Conservation (phyloP, 1,284 basidiomycete species). For the Violaceomyces palustris region DNA sequence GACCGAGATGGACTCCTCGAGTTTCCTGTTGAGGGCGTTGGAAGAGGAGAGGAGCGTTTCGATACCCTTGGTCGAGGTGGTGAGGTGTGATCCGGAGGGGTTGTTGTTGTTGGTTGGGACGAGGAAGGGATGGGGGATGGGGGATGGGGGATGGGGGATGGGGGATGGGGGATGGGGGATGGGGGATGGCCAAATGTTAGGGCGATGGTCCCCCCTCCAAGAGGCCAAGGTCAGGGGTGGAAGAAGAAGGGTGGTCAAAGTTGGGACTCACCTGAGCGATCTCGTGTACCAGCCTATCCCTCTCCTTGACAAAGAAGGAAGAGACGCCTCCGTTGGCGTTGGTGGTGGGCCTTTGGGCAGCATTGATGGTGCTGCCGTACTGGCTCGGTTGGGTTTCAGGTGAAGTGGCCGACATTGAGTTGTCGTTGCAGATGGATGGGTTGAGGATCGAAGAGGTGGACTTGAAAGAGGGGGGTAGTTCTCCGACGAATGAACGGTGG, state of each 20-base stretch:
- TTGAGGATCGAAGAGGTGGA: no score
- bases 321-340: no score
- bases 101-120: neutral
- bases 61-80: constrained; percentile 65
- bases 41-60: constrained; percentile 78
- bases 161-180: no score
- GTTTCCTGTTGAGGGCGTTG: constrained; percentile 82
- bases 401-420: no score
- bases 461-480: no score
- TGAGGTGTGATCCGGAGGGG: neutral
- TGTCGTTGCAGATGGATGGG: no score
- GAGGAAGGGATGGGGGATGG: neutral
- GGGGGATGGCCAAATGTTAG: no score
- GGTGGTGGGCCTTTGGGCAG: no score
- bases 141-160: no score
- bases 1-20: constrained; percentile 86
- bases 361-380: no score
- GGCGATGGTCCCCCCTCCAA: neutral
- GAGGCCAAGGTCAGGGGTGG: neutral
- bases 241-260: neutral
- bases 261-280: constrained; percentile 61
- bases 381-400: no score
- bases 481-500: no score
- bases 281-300: constrained; percentile 66
- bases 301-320: constrained; percentile 72